Percentiles rank a stretch among this genome's conserved stretches.
Evolutionary conservation across 129 eudicot genomes (phyloP).

Genomic region (Sambucus nigra): DNA sequence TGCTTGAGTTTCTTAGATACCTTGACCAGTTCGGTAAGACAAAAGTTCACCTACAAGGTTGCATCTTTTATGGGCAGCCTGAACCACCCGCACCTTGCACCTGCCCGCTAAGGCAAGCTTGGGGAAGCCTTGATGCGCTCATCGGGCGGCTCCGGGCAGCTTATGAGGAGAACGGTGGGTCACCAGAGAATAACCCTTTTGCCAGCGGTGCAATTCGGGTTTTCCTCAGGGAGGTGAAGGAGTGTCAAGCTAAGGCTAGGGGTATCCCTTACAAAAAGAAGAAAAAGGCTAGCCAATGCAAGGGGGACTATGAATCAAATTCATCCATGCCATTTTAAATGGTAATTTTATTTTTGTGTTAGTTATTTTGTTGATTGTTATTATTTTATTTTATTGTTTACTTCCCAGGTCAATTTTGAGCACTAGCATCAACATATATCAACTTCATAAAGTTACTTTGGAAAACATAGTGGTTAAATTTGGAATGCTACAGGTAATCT

Average conservation of each 20-base stretch:
- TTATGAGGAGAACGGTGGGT: constrained; percentile 23
- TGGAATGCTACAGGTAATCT: too few species aligned
- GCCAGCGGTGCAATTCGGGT: constrained; percentile 20
- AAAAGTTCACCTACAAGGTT: constrained; percentile 20
- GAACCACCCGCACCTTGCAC: constrained; percentile 24
- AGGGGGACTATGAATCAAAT: constrained; percentile 9
- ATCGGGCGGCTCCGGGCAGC: constrained; percentile 25
- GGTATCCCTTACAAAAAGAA: constrained; percentile 20
- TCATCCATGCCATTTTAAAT: too few species aligned
- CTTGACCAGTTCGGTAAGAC: constrained; percentile 17
- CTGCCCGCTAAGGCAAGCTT: constrained; percentile 19
- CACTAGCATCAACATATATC: too few species aligned
- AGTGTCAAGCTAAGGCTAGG: constrained; percentile 24
- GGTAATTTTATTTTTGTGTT: too few species aligned
- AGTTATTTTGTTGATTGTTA: too few species aligned
- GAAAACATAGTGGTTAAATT: too few species aligned
- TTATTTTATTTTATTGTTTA: too few species aligned
- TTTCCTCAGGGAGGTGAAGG: constrained; percentile 18
- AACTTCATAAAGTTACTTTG: not conserved
- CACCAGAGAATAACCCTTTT: constrained; percentile 19
- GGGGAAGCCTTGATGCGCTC: constrained; percentile 22
- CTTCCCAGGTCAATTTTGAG: too few species aligned
- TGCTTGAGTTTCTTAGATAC: constrained; percentile 16
- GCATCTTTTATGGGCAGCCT: constrained; percentile 20
- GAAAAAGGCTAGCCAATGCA: constrained; percentile 9